Percentiles rank a stretch among this genome's conserved stretches.
These are phyloP conservation scores for Sisymbrium irio DNA, from an alignment of 345 rosid species.

Conservation along the genomic window DNA sequence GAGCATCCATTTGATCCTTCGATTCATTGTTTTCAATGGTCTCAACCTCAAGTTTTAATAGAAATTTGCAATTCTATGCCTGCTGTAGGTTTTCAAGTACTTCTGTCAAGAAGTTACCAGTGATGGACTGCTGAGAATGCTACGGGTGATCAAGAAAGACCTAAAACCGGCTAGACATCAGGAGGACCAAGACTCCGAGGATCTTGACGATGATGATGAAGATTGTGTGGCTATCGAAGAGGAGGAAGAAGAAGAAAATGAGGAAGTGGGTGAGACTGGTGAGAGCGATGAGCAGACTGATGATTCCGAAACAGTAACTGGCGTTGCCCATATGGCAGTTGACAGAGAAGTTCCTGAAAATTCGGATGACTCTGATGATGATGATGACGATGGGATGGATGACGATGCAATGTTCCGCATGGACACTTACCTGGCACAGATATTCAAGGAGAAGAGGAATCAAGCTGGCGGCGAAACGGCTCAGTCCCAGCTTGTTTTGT, in stretches of 20 bases:
- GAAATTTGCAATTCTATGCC: not conserved
- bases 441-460: conserved; percentile 85
- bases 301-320: conserved; percentile 64
- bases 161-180: conserved; percentile 86
- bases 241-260: conserved; percentile 79
- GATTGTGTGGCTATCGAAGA: conserved; percentile 85
- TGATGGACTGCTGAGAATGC: conserved; percentile 79
- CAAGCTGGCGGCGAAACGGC: conserved; percentile 87
- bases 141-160: conserved; percentile 85
- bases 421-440: conserved; percentile 88
- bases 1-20: not conserved
- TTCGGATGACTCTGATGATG: conserved; percentile 86
- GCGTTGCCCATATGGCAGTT: conserved; percentile 40
- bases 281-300: conserved; percentile 79
- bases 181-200: conserved; percentile 50
- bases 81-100: conserved; percentile 73
- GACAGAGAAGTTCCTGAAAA: conserved; percentile 47
- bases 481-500: conserved; percentile 86
- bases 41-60: not conserved
- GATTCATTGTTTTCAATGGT: not conserved
- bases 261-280: conserved; percentile 65
- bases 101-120: conserved; percentile 72
- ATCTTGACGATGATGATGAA: conserved; percentile 62
- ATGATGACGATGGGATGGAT: conserved; percentile 88
- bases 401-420: conserved; percentile 97